Evolutionary conservation across 2,329 filamentous ascomycete species (phyloP).

Genomic region (Xylaria arbuscula): DNA sequence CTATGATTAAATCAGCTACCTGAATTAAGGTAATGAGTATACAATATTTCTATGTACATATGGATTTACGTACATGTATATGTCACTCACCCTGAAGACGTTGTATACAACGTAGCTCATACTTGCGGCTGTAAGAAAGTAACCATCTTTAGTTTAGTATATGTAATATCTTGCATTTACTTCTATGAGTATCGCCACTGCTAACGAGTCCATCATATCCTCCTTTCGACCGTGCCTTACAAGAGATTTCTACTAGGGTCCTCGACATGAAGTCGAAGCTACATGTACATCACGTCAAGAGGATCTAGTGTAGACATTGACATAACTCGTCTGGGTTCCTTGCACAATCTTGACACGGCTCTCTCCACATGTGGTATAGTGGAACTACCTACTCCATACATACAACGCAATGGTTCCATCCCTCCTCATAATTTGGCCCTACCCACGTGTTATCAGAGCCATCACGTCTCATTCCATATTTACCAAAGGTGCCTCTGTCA

Average conservation of each 20-base stretch:
- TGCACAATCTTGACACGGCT: slow-evolving; percentile 9
- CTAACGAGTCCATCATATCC: neutral
- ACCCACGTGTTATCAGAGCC: slow-evolving; percentile 26
- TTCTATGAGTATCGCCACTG: neutral
- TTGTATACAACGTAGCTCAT: neutral
- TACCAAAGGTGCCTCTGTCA: slow-evolving; percentile 1
- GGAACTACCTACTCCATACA: slow-evolving; percentile 22
- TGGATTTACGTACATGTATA: no score
- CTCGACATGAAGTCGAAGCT: slow-evolving; percentile 11
- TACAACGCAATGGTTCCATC: slow-evolving; percentile 15
- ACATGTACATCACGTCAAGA: slow-evolving; percentile 7
- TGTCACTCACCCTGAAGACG: no score
- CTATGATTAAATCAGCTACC: no score
- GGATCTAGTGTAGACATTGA: slow-evolving; percentile 14
- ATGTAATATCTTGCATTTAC: neutral
- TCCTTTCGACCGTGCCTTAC: neutral
- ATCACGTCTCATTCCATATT: slow-evolving; percentile 18
- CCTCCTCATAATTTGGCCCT: slow-evolving; percentile 32
- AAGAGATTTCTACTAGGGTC: neutral
- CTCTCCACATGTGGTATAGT: slow-evolving; percentile 20
- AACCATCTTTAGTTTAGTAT: neutral
- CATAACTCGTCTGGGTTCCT: slow-evolving; percentile 6
- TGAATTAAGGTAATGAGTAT: no score
- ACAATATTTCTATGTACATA: no score
- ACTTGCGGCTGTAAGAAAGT: neutral